A percentile compares a stretch with the other conserved stretches of the same genome.
Evolutionary conservation across 768 basidiomycete genomes (phyloP).

Genomic region (Cyclocybe cylindracea): DNA sequence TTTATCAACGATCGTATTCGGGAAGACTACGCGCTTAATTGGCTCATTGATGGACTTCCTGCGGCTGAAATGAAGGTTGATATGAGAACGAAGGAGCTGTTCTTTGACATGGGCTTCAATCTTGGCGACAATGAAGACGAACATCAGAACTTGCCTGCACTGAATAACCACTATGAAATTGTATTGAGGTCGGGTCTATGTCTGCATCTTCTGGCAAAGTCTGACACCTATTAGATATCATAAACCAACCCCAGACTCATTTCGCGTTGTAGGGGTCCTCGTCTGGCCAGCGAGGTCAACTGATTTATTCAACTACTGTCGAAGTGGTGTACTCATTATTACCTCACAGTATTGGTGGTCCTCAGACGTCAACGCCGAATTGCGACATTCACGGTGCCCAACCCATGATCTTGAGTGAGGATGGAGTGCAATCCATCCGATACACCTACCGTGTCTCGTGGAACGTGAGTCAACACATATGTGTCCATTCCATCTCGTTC

Average conservation of each 20-base stretch:
- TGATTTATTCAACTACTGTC: not conserved
- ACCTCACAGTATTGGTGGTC: slow-evolving; percentile 58
- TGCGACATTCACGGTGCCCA: slow-evolving; percentile 46
- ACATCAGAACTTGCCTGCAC: slow-evolving; percentile 58
- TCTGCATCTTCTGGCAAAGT: not conserved
- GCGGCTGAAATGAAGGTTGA: slow-evolving; percentile 92
- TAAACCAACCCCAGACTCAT: slow-evolving; percentile 61
- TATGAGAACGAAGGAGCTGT: slow-evolving; percentile 74
- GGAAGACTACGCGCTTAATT: slow-evolving; percentile 93
- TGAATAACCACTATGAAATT: slow-evolving; percentile 95
- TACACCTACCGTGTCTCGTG: slow-evolving; percentile 91
- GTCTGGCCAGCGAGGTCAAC: slow-evolving; percentile 65
- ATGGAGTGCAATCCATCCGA: slow-evolving; percentile 58
- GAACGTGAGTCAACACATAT: slow-evolving; percentile 54
- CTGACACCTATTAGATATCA: slow-evolving; percentile 68
- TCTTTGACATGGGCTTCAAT: slow-evolving; percentile 94
- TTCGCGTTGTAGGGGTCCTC: slow-evolving; percentile 89
- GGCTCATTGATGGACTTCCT: slow-evolving; percentile 93
- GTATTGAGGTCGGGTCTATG: slow-evolving; percentile 57
- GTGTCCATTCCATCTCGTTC: not conserved
- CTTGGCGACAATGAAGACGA: slow-evolving; percentile 74
- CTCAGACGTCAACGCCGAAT: slow-evolving; percentile 48
- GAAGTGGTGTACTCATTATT: not conserved
- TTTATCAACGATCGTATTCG: slow-evolving; percentile 91
- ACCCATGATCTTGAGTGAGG: slow-evolving; percentile 65